Conservation (phyloP, 2,329 filamentous ascomycete species). For the Trichoderma aggressivum region DNA sequence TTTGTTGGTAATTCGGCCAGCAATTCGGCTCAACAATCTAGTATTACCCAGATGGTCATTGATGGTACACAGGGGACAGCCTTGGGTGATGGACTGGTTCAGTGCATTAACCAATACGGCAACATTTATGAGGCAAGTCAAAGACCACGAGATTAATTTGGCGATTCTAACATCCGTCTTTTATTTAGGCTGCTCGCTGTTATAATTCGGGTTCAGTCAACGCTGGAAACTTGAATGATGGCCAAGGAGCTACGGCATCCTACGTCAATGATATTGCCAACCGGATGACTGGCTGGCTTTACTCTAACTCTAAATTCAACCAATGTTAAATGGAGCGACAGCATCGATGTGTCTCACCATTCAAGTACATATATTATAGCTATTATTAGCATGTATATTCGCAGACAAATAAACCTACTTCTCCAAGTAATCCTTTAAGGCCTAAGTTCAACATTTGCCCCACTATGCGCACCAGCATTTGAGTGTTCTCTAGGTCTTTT, state of each 20-base stretch:
- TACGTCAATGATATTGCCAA: slow-evolving; percentile 24
- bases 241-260: slow-evolving; percentile 19
- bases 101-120: slow-evolving; percentile 12
- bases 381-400: background rate
- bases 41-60: slow-evolving; percentile 31
- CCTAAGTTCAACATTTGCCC: background rate
- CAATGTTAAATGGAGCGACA: background rate
- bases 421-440: background rate
- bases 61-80: slow-evolving; percentile 43
- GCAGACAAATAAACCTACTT: background rate
- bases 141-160: background rate
- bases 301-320: background rate
- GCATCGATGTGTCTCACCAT: background rate
- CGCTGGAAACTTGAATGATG: slow-evolving; percentile 22
- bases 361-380: background rate
- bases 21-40: slow-evolving; percentile 22
- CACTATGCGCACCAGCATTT: background rate
- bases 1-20: slow-evolving; percentile 35
- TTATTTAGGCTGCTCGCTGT: slow-evolving; percentile 20
- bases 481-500: background rate
- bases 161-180: background rate
- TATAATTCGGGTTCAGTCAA: slow-evolving; percentile 24
- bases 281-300: slow-evolving; percentile 22
- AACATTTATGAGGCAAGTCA: slow-evolving; percentile 3
- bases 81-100: slow-evolving; percentile 39